Evolutionary conservation across 495 filamentous ascomycete species (phyloP).

Genomic region (Penicillium crystallinum): DNA sequence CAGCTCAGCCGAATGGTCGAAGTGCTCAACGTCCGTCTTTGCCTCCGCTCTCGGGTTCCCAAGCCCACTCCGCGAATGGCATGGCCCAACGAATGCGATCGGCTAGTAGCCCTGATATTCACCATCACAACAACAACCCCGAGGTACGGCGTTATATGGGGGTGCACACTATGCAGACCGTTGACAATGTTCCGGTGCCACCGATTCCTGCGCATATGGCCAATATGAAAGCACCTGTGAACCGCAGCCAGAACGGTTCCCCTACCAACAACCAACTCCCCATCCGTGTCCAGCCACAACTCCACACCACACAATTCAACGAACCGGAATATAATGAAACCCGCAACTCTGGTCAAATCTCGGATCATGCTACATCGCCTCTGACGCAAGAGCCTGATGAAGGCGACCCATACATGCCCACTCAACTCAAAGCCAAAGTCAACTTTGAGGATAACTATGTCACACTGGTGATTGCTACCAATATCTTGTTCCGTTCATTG

Average conservation of each 20-base stretch:
- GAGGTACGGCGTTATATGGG: conserved; percentile 47
- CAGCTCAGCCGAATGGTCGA: conserved; percentile 52
- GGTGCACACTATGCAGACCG: conserved; percentile 58
- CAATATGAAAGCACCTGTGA: conserved; percentile 54
- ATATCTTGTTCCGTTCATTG: conserved; percentile 86
- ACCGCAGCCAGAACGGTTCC: conserved; percentile 63
- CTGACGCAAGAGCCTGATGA: conserved; percentile 32
- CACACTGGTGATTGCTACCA: conserved; percentile 86
- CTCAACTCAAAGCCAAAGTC: conserved; percentile 90
- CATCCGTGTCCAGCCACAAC: conserved; percentile 36
- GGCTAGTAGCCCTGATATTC: conserved; percentile 66
- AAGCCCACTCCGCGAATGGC: conserved; percentile 49
- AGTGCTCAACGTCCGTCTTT: conserved; percentile 73
- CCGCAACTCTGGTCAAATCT: conserved; percentile 21
- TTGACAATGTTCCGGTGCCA: conserved; percentile 61
- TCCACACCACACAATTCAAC: conserved; percentile 33
- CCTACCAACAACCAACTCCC: conserved; percentile 50
- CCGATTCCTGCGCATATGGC: conserved; percentile 59
- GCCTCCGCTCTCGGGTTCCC: conserved; percentile 62
- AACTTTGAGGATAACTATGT: conserved; percentile 79
- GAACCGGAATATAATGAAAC: conserved; percentile 36
- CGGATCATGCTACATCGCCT: conserved; percentile 37
- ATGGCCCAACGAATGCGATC: conserved; percentile 57
- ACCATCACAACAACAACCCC: conserved; percentile 41
- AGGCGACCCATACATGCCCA: conserved; percentile 40